These are phyloP conservation scores for Aspergillus versicolor DNA, from an alignment of 2,329 filamentous ascomycete genomes.

Conservation along the genomic window DNA sequence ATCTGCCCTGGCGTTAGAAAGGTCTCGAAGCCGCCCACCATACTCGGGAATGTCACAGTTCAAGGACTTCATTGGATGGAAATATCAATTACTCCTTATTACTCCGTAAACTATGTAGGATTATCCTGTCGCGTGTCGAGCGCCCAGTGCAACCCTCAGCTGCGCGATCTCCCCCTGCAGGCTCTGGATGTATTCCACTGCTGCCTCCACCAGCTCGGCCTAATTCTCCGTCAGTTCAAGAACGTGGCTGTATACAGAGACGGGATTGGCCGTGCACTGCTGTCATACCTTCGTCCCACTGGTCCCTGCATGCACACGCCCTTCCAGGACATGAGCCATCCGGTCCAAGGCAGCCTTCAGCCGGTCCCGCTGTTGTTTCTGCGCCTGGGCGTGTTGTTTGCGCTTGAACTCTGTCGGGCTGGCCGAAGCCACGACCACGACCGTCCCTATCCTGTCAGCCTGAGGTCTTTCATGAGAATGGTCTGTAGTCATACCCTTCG, in stretches of 20 bases:
- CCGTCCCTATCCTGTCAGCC: not conserved
- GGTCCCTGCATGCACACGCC: slow-evolving; percentile 2
- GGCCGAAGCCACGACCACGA: not conserved
- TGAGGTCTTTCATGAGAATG: too few species aligned
- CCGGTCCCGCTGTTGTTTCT: slow-evolving; percentile 11
- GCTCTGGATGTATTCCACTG: slow-evolving; percentile 15
- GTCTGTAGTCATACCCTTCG: not conserved
- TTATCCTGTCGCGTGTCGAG: not conserved
- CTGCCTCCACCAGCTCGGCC: slow-evolving; percentile 16
- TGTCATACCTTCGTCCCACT: slow-evolving; percentile 8
- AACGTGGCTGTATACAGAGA: not conserved
- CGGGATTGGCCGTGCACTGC: not conserved
- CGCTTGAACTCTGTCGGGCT: slow-evolving; percentile 7
- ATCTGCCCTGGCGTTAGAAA: not conserved
- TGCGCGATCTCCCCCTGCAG: slow-evolving; percentile 13
- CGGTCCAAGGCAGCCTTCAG: slow-evolving; percentile 11
- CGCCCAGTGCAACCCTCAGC: not conserved
- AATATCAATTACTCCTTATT: not conserved
- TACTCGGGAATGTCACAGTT: not conserved
- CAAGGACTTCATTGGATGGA: not conserved
- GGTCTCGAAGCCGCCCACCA: not conserved
- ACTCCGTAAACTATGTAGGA: too few species aligned
- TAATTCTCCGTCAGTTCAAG: not conserved
- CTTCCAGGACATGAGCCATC: slow-evolving; percentile 7
- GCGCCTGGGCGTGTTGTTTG: slow-evolving; percentile 11